Evolutionary conservation across 1,284 basidiomycete species (phyloP), one percentile per base, ranked within the genome.

Genomic region (Rhodotorula sp.): DNA sequence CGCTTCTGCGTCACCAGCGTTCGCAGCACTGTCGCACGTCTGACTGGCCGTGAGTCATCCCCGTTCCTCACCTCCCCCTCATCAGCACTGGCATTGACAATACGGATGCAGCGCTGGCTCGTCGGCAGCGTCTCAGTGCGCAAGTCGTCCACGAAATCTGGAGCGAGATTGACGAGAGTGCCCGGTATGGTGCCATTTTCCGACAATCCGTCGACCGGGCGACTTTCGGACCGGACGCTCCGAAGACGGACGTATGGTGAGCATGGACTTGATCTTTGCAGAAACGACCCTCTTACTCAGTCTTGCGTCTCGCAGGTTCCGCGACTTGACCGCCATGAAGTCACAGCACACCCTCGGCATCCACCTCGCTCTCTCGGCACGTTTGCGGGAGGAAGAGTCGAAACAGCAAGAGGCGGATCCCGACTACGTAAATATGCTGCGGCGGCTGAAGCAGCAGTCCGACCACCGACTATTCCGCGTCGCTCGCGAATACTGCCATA

Each of bases 261-360:
- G 49, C 49, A 54, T 29, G 53, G n/a, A 37, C 33, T 5, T 37
- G 20, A 12, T 45, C 10, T 17, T 30, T 20, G 33, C 17, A 3
- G 22, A n/a, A n/a, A n/a, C 6, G 22, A 20, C 4, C 15, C 7
- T 37, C 20, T 56, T 7, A 24, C 33, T 10, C 49, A n/a, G 42
- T 48, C 24, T 20, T 18, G 22, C 7, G 15, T 4, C 42, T 18
- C 17, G 17, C 62, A 68, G 69, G 70, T 74, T 75, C 64, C 68
- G 71, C 46, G 73, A 75, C 64, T n/a, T 73, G 42, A 33, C 62
- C 18, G 64, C 56, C 14, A 67, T 75, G 68, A 60, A 65, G 8
- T 62, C 66, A 12, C 71, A 73, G 30, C 66, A 70, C 55, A 10
- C 33, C 5, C 60, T 71, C 30, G 73, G 63, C 37, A 63, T 75